Conservation (phyloP, 768 basidiomycete species). For the Pleurotus citrinopileatus region DNA sequence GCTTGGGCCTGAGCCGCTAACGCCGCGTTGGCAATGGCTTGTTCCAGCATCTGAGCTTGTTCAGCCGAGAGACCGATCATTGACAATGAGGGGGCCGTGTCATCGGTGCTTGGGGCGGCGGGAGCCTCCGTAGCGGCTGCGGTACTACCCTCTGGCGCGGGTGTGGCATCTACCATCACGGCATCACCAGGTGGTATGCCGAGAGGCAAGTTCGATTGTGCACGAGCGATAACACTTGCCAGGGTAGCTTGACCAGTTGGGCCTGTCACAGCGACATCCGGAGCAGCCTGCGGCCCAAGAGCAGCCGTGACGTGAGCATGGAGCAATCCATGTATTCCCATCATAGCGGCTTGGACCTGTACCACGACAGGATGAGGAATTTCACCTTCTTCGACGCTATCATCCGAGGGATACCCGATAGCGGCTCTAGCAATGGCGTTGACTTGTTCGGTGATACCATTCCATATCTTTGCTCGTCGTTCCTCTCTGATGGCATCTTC, state of each 20-base stretch:
- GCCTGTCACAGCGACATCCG: slow-evolving; percentile 40
- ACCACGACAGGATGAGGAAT: slow-evolving; percentile 45
- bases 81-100: slow-evolving; percentile 43
- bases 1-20: slow-evolving; percentile 76
- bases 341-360: slow-evolving; percentile 48
- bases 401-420: slow-evolving; percentile 19
- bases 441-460: slow-evolving; percentile 43
- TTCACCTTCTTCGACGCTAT: slow-evolving; percentile 59
- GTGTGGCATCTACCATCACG: slow-evolving; percentile 14
- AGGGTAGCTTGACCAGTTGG: slow-evolving; percentile 56
- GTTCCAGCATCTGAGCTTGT: slow-evolving; percentile 65
- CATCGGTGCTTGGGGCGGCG: too few relatives aligned
- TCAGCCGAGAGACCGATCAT: slow-evolving; percentile 73
- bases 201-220: slow-evolving; percentile 43
- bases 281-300: slow-evolving; percentile 37
- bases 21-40: slow-evolving; percentile 73
- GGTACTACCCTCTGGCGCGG: slow-evolving; percentile 13
- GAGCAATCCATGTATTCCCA: slow-evolving; percentile 53
- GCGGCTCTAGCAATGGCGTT: slow-evolving; percentile 18
- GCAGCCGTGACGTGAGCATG: slow-evolving; percentile 57
- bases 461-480: slow-evolving; percentile 63
- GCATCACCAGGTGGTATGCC: neutral
- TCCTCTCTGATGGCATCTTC: slow-evolving; percentile 52
- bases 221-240: slow-evolving; percentile 71
- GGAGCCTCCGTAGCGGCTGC: slow-evolving; percentile 4